phyloP scores from a whole-genome alignment of 2,329 filamentous ascomycete genomes.

The Sporothrix dimorphospora region DNA sequence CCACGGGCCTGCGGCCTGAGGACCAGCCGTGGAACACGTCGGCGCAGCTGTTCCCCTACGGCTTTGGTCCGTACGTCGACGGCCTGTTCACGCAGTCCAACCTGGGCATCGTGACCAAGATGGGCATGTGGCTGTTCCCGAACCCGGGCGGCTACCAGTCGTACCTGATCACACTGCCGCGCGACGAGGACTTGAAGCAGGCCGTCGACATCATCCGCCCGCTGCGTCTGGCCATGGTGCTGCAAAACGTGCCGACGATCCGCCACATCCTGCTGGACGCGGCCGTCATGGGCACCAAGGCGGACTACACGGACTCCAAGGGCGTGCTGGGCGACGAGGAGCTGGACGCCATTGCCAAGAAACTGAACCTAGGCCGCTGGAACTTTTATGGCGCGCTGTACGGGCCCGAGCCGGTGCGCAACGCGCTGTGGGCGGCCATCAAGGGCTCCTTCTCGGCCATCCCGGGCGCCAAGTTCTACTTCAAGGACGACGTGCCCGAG shows the following conservation, averaged over 20 bases:
- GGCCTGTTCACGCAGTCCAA: conserved; percentile 57
- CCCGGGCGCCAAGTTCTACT: conserved; percentile 47
- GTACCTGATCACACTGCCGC: conserved; percentile 46
- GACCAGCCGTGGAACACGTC: conserved; percentile 43
- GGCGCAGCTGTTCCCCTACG: conserved; percentile 46
- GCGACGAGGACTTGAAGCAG: conserved; percentile 42
- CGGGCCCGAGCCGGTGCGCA: conserved; percentile 39
- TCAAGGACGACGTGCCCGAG: conserved; percentile 46
- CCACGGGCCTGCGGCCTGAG: not conserved
- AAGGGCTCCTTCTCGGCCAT: conserved; percentile 48
- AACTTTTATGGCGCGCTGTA: conserved; percentile 55
- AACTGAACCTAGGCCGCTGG: conserved; percentile 50
- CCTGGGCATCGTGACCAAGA: conserved; percentile 58
- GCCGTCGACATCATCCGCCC: conserved; percentile 46
- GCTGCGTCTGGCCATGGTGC: conserved; percentile 38
- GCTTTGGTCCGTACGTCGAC: conserved; percentile 46
- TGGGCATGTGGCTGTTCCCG: conserved; percentile 52
- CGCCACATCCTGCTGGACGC: conserved; percentile 46
- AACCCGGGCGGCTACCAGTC: conserved; percentile 43
- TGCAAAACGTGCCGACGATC: conserved; percentile 52
- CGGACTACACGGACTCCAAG: not conserved
- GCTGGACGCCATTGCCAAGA: conserved; percentile 38
- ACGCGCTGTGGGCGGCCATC: conserved; percentile 45
- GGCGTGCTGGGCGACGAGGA: conserved; percentile 40
- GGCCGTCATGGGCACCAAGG: conserved; percentile 43